Base-by-base conservation (phyloP, 2,329 filamentous ascomycete genomes). In the Curvularia sp. region DNA sequence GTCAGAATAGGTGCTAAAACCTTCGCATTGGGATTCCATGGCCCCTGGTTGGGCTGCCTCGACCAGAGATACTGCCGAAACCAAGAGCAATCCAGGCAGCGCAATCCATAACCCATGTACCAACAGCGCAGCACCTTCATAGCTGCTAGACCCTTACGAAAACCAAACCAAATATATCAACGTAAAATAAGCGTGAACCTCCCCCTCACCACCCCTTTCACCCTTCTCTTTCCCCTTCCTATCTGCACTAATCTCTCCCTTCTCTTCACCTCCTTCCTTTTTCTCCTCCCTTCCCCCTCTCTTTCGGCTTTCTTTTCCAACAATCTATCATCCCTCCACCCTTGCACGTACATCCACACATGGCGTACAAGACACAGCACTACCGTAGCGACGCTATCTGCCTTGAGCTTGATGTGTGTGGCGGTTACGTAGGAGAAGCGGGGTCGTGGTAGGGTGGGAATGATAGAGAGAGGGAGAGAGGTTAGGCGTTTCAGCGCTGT, bases 331-430 rank as follows among this genome's bases (percentile, higher is more conserved):
- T 47, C 35, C 7, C 49, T 43, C 65, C 56, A 66, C 6, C 47
- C 57, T 15, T 48, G 28, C 4, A 57, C n/a, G 15, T 55, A 57
- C 10, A 39, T 6, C 44, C 59, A 59, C 1, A 49, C 31, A 6
- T 54, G 56, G 15, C 60, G 60, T 26, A 48, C 12, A 9, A 62
- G 18, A 24, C 47, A 55, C 7, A 67, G 56, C 0, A 64, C 10
- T 1, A 66, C 57, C 48, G 58, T 59, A 1, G 57, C 63, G 9
- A 60, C 57, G 7, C 58, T 55, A 5, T 68, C 63, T 7, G 65
- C 65, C 41, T 69, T 66, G 15, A 66, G 48, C 7, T 66, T 68
- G 1, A 67, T 44, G 13, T 65, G 63, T 4, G 64, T 43, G 4
- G 63, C 49, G 5, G 61, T 59, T 3, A 58, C 20, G 8, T 51